These are phyloP conservation scores for Pythium aquatile DNA, from an alignment of 352 stramenopile genomes.

Conservation along the genomic window DNA sequence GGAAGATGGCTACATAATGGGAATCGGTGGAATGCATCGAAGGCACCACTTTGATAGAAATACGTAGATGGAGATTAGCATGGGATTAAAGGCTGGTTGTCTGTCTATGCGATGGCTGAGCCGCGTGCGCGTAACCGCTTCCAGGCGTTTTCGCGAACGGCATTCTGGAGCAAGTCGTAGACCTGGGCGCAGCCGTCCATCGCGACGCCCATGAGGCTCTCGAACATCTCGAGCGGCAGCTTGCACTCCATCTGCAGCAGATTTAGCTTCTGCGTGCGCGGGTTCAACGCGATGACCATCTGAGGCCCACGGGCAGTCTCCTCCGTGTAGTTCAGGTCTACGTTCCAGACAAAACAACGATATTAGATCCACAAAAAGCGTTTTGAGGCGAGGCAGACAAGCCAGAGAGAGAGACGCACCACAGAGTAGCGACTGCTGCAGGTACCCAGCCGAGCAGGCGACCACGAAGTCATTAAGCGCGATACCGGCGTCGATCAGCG, in stretches of 20 bases:
- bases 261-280: conserved; percentile 85
- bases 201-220: conserved; percentile 79
- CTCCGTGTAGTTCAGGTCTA: conserved; percentile 91
- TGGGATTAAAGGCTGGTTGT: background rate
- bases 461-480: conserved; percentile 92
- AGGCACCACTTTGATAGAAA: too few relatives aligned
- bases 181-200: conserved; percentile 84
- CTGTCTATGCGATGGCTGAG: conserved; percentile 34
- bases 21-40: too few relatives aligned
- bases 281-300: conserved; percentile 85
- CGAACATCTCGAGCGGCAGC: conserved; percentile 84
- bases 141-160: conserved; percentile 84
- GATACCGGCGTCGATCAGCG: conserved; percentile 90
- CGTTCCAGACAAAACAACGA: too few relatives aligned
- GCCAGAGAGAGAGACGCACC: conserved; percentile 39
- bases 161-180: conserved; percentile 82
- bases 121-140: conserved; percentile 64
- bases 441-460: conserved; percentile 83
- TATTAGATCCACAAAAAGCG: too few relatives aligned
- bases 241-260: conserved; percentile 92
- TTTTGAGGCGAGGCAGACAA: background rate
- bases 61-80: background rate
- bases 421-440: conserved; percentile 88
- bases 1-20: too few relatives aligned
- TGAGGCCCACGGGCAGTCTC: conserved; percentile 85